phyloP scores from a whole-genome alignment of 768 basidiomycete species.

The Trametes cinnabarina region DNA sequence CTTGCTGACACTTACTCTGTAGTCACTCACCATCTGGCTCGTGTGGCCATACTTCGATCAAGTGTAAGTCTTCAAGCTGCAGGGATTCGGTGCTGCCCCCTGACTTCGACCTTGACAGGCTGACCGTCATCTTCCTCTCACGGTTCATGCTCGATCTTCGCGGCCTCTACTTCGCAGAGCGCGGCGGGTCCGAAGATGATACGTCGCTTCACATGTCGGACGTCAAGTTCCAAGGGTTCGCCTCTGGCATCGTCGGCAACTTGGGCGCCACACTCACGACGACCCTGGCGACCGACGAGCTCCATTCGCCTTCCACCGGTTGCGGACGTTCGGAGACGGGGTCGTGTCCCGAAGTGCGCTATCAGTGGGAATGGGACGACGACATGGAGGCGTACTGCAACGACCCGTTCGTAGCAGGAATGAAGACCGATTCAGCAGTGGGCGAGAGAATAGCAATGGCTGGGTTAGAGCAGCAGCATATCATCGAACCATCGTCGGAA shows the following conservation, averaged over 20 bases:
- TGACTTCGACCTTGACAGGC: neutral
- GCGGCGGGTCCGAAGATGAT: neutral
- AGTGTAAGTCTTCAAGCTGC: neutral
- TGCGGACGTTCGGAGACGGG: neutral
- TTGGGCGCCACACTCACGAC: slow-evolving; percentile 2
- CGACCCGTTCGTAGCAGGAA: neutral
- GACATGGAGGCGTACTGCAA: neutral
- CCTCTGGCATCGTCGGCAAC: slow-evolving; percentile 6
- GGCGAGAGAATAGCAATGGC: neutral
- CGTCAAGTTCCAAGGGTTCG: neutral
- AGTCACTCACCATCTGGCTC: slow-evolving; percentile 1
- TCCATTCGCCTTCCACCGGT: neutral
- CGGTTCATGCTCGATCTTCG: slow-evolving; percentile 10
- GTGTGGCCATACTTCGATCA: slow-evolving; percentile 6
- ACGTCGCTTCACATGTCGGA: slow-evolving; percentile 1
- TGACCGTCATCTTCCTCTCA: slow-evolving; percentile 6
- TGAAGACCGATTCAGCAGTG: neutral
- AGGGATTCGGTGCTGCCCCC: neutral
- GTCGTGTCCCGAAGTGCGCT: neutral
- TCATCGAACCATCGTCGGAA: too few relatives aligned
- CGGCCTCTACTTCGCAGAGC: neutral
- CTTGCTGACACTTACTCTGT: neutral
- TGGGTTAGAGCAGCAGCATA: neutral
- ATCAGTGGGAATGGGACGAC: neutral
- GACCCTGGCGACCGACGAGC: neutral